A percentile compares a stretch with the other conserved stretches of the same genome.
Evolutionary conservation across 768 basidiomycete species (phyloP).

Genomic region (Termitomyces titanicus): DNA sequence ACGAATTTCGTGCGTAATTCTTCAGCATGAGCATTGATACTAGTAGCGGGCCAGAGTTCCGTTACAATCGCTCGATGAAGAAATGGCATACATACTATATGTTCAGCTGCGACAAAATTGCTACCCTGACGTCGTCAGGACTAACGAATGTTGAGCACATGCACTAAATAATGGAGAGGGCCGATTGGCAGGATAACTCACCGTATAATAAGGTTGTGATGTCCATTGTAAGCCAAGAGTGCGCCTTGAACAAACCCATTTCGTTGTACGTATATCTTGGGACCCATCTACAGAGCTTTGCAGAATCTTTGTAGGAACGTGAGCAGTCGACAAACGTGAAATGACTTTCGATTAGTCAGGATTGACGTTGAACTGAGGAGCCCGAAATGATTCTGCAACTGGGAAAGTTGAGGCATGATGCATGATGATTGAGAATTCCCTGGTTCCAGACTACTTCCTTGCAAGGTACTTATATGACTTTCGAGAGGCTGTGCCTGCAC

Average conservation of each 20-base stretch:
- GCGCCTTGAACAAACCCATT: constrained; percentile 10
- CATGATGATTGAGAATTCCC: too few relatives aligned
- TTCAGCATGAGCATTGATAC: constrained; percentile 26
- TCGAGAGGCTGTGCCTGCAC: too few relatives aligned
- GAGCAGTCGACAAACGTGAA: neutral
- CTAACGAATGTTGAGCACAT: constrained; percentile 1
- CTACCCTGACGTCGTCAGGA: constrained; percentile 33
- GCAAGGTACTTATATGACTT: too few relatives aligned
- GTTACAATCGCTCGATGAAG: neutral
- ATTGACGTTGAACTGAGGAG: too few relatives aligned
- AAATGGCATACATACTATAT: constrained; percentile 19
- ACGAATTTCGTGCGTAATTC: constrained; percentile 31
- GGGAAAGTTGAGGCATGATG: too few relatives aligned
- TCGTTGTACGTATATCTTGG: neutral
- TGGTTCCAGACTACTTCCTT: too few relatives aligned
- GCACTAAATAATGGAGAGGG: neutral
- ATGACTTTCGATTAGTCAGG: neutral
- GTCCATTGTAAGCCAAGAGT: constrained; percentile 3
- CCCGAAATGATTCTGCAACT: too few relatives aligned
- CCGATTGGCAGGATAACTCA: neutral
- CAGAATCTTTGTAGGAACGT: constrained; percentile 2
- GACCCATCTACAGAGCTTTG: constrained; percentile 7
- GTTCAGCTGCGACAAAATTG: constrained; percentile 32
- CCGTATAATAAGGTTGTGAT: constrained; percentile 8
- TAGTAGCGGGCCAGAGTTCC: neutral